Base-by-base conservation (phyloP, 768 basidiomycete genomes). In the Leccinum barrowsii region DNA sequence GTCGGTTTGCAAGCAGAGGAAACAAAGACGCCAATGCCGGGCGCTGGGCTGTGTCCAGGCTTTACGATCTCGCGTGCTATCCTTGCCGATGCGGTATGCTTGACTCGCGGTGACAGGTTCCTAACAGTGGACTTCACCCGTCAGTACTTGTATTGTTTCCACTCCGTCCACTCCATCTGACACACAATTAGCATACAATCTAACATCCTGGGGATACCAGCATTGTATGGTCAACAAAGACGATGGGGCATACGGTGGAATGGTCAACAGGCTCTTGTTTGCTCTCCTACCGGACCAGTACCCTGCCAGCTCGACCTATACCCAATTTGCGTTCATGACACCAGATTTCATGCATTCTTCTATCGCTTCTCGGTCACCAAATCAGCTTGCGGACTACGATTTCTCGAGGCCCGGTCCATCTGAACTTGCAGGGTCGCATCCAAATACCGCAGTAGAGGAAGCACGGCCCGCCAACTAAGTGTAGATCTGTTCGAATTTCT, bases 31-130 rank as follows among this genome's bases (percentile, higher is more conserved):
- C 81, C 85, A 8, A 77, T 78, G 22, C 80, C 83, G 2, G 92
- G 90, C 7, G 85, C 88, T 6, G 91, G 90, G 10, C 69, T 92
- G 4, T 92, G 89, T 69, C 90, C 90, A 7, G 89, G 90, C 21
- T 92, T 85, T 74, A 92, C 92, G 4, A 87, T 90, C 62, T 90
- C 90, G 4, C 80, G 91, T 48, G 88, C 90, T n/a, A 93, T 94
- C 61, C 77, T 94, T 13, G 79, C 85, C 11, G 90, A 92, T 67
- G 90, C 90, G 2, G 85, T 92, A 40, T 84, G 80, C 61, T 75
- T 93, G 57, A 83, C 82, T 34, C 83, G 91, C 30, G 90, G 92
- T 5, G 92, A 94, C 67, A 82, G 88, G 7, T 92, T 89, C 75
- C 73, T 90, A 62, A 92, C 91, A 1, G 78, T 80, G 8, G 89